Base-by-base conservation (phyloP, 1,284 basidiomycete species). In the Puccinia triticina region DNA sequence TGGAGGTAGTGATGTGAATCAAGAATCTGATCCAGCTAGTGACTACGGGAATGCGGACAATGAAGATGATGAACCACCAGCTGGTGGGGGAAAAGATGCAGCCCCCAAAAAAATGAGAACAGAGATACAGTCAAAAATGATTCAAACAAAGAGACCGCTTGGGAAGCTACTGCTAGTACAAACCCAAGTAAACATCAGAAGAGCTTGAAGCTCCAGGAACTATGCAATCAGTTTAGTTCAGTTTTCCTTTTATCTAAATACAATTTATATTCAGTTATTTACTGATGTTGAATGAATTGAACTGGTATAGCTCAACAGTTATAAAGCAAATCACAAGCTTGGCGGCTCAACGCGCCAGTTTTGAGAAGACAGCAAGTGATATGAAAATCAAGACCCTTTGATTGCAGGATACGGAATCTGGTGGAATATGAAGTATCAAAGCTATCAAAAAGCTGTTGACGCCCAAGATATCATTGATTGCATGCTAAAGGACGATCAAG, bases 301-400 rank as follows among this genome's bases (percentile, higher is more conserved):
- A n/a, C n/a, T n/a, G n/a, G n/a, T n/a, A 76, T 55, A 64, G 74
- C 40, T 64, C 37, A 37, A 37, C 34, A 40, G 57, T 75, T 16
- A 75, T 59, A 10, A 10, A 53, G 5, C 1, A 59, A 5, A 75
- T 75, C 23, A 75, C 73, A 26, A 18, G 53, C 23, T 53, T 53
- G 12, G 46, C 73, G 18, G 73, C 73, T n/a, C 57, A 59, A 34
- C n/a, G 73, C 21, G 37, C 37, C 29, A 43, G 59, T 40, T 75
- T 75, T 23, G n/a, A 75, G 23, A 18, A 32, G n/a, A 50, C 48
- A 10, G 21, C 55, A 7, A 7, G 8, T 10, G 29, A 59, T 23
- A 5, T 59, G 55, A 46, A 46, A 46, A 14, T 46, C n/a, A n/a
- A n/a, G 21, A 21, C 10, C 67, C 67, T 12, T 71, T 71, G 67